phyloP scores from a whole-genome alignment of 345 rosid species.

The Salix suchowensis region DNA sequence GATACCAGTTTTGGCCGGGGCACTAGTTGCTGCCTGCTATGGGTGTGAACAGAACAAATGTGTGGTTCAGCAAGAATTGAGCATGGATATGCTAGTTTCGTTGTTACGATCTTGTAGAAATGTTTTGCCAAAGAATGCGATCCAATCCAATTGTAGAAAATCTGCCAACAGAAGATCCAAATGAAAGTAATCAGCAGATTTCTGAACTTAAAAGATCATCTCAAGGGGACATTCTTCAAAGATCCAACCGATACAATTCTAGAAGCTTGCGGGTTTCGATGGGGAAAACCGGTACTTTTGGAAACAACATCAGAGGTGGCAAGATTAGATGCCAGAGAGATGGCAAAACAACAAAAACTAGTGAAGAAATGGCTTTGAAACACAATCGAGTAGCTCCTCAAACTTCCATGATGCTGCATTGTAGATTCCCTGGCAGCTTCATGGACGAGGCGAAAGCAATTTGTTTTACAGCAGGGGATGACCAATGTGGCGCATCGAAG shows the following conservation, averaged over 20 bases:
- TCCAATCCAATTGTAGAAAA: constrained; percentile 29
- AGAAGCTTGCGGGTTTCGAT: constrained; percentile 26
- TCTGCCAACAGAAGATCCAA: constrained; percentile 30
- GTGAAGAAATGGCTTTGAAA: constrained; percentile 40
- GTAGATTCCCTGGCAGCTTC: constrained; percentile 52
- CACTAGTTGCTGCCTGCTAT: constrained; percentile 61
- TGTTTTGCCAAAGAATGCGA: constrained; percentile 13
- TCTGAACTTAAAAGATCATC: constrained; percentile 36
- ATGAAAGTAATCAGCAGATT: constrained; percentile 37
- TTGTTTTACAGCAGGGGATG: constrained; percentile 44
- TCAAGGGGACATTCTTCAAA: constrained; percentile 29
- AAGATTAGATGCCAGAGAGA: too few species aligned
- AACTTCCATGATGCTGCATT: constrained; percentile 43
- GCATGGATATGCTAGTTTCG: constrained; percentile 65
- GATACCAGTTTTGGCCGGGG: constrained; percentile 68
- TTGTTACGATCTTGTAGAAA: constrained; percentile 62
- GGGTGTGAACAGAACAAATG: constrained; percentile 64
- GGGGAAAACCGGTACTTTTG: constrained; percentile 31
- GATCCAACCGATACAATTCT: not conserved
- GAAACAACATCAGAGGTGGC: constrained; percentile 35
- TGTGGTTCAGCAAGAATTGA: constrained; percentile 63
- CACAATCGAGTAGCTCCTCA: constrained; percentile 29
- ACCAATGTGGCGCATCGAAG: not conserved
- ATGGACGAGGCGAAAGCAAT: constrained; percentile 55
- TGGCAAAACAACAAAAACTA: constrained; percentile 35